These are phyloP conservation scores for Crataegus laevigata DNA, from an alignment of 306 rosid genomes.

Conservation along the genomic window DNA sequence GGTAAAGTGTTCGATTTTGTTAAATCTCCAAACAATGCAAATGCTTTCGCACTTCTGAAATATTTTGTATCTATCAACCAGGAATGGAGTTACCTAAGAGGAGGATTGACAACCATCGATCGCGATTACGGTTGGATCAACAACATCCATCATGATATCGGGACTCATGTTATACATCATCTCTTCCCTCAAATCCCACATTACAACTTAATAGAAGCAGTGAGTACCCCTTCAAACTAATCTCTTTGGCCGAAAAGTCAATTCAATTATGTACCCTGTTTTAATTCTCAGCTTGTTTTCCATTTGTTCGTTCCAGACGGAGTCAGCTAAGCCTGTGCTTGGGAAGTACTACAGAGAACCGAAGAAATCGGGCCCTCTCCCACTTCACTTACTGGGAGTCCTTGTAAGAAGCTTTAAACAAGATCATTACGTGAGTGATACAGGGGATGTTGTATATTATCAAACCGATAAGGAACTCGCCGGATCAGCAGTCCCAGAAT, in stretches of 20 bases:
- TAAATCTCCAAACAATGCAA: not conserved
- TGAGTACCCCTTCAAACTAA: constrained; percentile 33
- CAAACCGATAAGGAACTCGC: constrained; percentile 54
- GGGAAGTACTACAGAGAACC: constrained; percentile 81
- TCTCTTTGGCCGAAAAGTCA: not conserved
- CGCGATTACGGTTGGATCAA: constrained; percentile 82
- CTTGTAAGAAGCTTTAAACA: constrained; percentile 62
- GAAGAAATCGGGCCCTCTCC: constrained; percentile 64
- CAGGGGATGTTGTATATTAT: constrained; percentile 84
- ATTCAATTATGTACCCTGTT: not conserved
- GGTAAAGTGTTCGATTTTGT: constrained; percentile 30
- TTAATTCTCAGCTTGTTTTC: not conserved
- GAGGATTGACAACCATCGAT: constrained; percentile 60
- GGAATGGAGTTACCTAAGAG: constrained; percentile 62
- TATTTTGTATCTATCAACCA: constrained; percentile 13
- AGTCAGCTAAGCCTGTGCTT: constrained; percentile 78
- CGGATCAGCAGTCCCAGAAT: constrained; percentile 14
- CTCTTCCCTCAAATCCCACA: constrained; percentile 62
- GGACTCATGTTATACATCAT: constrained; percentile 57
- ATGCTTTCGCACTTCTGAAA: not conserved
- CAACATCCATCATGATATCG: constrained; percentile 58
- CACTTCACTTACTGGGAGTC: constrained; percentile 69
- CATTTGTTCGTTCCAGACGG: constrained; percentile 43
- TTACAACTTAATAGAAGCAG: constrained; percentile 70
- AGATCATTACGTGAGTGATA: constrained; percentile 81